These are phyloP conservation scores for Termitomyces sp. DNA, from an alignment of 1,284 basidiomycete genomes.

Conservation along the genomic window DNA sequence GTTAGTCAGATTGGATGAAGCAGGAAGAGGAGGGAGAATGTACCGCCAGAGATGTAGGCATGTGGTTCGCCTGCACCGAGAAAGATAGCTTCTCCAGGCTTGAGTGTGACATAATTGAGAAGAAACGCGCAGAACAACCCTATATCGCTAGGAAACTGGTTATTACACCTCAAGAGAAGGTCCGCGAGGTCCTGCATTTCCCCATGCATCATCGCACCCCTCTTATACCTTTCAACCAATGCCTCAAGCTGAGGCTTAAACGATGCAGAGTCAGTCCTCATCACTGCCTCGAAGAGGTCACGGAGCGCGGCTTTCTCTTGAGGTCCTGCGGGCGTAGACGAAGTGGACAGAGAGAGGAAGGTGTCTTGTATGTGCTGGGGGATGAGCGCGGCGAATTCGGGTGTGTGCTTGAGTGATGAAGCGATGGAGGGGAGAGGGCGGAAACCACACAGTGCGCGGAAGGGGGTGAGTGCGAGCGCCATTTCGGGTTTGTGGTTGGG, in stretches of 20 bases:
- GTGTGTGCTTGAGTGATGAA: conserved; percentile 60
- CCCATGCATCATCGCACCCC: conserved; percentile 30
- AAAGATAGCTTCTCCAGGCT: conserved; percentile 89
- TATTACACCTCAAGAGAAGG: conserved; percentile 68
- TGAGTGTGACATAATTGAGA: conserved; percentile 81
- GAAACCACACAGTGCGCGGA: conserved; percentile 91
- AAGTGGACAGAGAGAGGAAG: conserved; percentile 33
- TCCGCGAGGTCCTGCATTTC: conserved; percentile 50
- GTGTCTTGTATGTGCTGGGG: conserved; percentile 20
- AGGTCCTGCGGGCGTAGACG: conserved; percentile 36
- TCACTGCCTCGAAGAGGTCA: conserved; percentile 76
- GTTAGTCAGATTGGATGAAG: not conserved
- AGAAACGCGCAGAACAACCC: conserved; percentile 92
- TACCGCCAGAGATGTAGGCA: conserved; percentile 91
- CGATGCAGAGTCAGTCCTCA: conserved; percentile 59
- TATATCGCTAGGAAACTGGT: conserved; percentile 90
- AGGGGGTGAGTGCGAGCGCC: conserved; percentile 92
- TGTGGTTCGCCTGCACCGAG: conserved; percentile 96
- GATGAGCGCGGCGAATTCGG: conserved; percentile 77
- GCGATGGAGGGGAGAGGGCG: conserved; percentile 73
- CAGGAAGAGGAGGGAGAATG: conserved; percentile 14
- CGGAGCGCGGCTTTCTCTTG: conserved; percentile 61
- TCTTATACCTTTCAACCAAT: conserved; percentile 63
- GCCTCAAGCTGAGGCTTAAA: conserved; percentile 53
- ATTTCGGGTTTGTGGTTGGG: conserved; percentile 98